These are phyloP conservation scores for Exserohilum rostratum DNA, from an alignment of 2,329 filamentous ascomycete genomes.

Conservation along the genomic window DNA sequence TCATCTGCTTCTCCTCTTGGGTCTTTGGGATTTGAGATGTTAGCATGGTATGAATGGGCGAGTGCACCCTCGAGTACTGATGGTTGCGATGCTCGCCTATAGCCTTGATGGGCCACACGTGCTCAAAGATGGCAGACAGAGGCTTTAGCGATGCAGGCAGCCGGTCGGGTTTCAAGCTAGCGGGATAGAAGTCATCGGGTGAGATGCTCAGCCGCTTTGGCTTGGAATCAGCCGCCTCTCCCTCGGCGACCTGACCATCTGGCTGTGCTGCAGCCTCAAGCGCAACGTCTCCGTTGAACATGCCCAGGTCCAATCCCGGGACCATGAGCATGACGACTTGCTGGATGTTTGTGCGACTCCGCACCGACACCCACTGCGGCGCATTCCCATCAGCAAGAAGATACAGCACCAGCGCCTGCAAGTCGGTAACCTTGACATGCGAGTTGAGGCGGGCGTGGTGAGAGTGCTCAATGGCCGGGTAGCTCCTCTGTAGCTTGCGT, in stretches of 20 bases:
- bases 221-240: conserved; percentile 20
- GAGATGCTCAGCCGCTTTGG: conserved; percentile 44
- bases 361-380: conserved; percentile 68
- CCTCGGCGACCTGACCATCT: background rate
- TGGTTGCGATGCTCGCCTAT: conserved; percentile 77
- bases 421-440: conserved; percentile 62
- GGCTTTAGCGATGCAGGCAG: conserved; percentile 58
- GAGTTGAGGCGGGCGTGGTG: conserved; percentile 60
- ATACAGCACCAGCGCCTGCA: conserved; percentile 65
- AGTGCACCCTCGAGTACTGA: conserved; percentile 75
- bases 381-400: conserved; percentile 64
- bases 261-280: conserved; percentile 19
- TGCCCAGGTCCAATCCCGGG: conserved; percentile 85
- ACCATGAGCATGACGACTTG: conserved; percentile 92
- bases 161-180: conserved; percentile 48
- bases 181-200: conserved; percentile 59
- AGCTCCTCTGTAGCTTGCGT: conserved; percentile 41
- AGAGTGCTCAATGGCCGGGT: conserved; percentile 57
- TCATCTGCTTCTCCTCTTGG: conserved; percentile 69
- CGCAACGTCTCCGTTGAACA: conserved; percentile 70
- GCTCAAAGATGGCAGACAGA: conserved; percentile 81
- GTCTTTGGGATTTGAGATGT: conserved; percentile 73
- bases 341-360: conserved; percentile 60
- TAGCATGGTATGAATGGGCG: conserved; percentile 83
- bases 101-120: conserved; percentile 87